phyloP scores from a whole-genome alignment of 176 grass and related monocot species.

The Triticum monococcum region DNA sequence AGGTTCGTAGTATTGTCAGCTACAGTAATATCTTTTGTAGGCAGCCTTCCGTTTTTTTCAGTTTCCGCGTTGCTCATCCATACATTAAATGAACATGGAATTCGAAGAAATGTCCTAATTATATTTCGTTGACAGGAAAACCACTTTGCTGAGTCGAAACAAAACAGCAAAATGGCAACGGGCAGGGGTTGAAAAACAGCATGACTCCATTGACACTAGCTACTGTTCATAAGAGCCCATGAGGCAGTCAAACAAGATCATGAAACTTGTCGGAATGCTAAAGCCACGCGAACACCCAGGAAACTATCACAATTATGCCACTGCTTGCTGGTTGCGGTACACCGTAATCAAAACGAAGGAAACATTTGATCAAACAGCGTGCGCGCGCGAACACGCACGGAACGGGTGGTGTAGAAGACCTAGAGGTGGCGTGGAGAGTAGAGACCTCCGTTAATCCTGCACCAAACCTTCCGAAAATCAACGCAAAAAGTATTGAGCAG shows the following conservation, averaged over 20 bases:
- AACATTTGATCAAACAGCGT: neutral
- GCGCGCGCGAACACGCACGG: neutral
- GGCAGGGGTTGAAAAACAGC: neutral
- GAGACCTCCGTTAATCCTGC: neutral
- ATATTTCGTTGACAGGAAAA: neutral
- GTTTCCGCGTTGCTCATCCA: neutral
- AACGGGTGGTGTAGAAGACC: neutral
- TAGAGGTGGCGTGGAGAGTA: neutral
- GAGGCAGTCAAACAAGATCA: slow-evolving; percentile 1
- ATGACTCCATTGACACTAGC: neutral
- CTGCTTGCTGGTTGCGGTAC: neutral
- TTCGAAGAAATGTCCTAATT: neutral
- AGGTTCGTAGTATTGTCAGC: neutral
- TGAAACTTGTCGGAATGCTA: neutral
- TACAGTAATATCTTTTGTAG: neutral
- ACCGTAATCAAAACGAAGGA: neutral
- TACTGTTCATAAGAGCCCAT: neutral
- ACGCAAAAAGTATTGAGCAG: neutral
- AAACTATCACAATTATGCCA: neutral
- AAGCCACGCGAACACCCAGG: neutral
- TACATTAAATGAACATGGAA: slow-evolving; percentile 1
- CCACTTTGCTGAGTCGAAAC: neutral
- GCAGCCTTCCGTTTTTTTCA: neutral
- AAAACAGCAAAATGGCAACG: neutral
- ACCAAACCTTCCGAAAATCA: neutral